Base-by-base conservation (phyloP, 2,329 filamentous ascomycete genomes). In the Scytalidium sp. region DNA sequence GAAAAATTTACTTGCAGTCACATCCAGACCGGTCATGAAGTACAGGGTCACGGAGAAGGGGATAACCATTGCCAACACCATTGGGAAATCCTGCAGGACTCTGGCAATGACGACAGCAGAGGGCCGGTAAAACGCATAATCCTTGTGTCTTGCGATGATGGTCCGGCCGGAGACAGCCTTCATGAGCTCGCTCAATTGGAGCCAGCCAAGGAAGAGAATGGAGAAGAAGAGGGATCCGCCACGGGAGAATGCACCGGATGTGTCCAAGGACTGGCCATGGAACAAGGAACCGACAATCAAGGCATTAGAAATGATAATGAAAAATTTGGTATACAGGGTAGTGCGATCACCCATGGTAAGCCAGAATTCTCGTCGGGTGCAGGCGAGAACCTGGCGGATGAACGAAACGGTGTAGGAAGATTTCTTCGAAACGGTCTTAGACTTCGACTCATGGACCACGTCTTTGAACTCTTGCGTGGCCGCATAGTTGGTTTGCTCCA, bases 251-350 rank as follows among this genome's bases (percentile, higher is more conserved):
- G 82, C 79, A 29, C 84, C 84, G 39, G 70, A 74, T 1, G 83
- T 85, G 58, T 80, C 73, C 4, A 76, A 60, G 0, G 79, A 70
- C 61, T 84, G 74, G 11, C 81, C 88, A 60, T 90, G 89, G 69
- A 94, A 94, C 17, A 94, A 74, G 2, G 85, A 89, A 2, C 88
- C 86, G 47, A 92, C 84, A 53, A 95, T 88, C 9, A 95, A 75
- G 49, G 70, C 80, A 64, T 89, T 88, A 50, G 85, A 79, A 50
- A 93, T 69, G 59, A 91, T 88, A 63, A 90, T 90, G 67, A 90
- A 87, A 51, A 87, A 77, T 57, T 93, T 94, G 39, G 88, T 93
- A 65, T 84, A 85, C 1, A 94, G 75, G 0, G 87, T 86, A 1
- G 83, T 84, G 52, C 78, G 84, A 67, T 95, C 88, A 36, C 88